These are phyloP conservation scores for Syzygium syzygioides DNA, from an alignment of 441 rosid genomes.

Conservation along the genomic window DNA sequence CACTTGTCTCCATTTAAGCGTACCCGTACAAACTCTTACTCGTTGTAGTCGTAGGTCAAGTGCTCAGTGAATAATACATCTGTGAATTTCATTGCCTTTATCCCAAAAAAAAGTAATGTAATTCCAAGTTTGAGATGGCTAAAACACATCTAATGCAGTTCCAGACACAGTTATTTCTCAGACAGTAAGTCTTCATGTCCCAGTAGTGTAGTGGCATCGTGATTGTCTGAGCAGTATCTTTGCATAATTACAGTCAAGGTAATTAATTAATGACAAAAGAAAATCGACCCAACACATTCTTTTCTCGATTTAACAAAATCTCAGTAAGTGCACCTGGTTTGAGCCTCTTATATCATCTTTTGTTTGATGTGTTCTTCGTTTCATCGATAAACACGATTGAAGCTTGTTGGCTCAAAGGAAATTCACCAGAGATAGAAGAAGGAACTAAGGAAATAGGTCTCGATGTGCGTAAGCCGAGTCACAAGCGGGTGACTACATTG, in stretches of 20 bases:
- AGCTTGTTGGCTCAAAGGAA: no score
- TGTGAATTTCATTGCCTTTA: background rate
- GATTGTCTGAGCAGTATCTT: background rate
- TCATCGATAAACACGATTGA: no score
- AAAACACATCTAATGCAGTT: background rate
- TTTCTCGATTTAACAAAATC: background rate
- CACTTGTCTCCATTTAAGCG: background rate
- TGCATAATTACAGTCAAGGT: background rate
- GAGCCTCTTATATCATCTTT: background rate
- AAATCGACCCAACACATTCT: rapidly evolving
- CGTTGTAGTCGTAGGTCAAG: background rate
- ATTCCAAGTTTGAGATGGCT: background rate
- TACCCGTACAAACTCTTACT: background rate
- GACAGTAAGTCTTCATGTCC: background rate
- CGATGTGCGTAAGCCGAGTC: no score
- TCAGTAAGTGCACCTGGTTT: background rate
- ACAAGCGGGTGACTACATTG: no score
- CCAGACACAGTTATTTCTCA: background rate
- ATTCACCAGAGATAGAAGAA: no score
- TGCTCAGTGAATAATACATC: background rate
- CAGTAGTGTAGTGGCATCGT: background rate
- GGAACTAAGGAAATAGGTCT: no score
- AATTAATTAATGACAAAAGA: background rate
- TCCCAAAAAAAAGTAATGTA: background rate
- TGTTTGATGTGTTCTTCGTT: no score